A percentile compares a stretch with the other conserved stretches of the same genome.
Conservation (phyloP, 2,329 filamentous ascomycete genomes). For the Talaromyces sp. region DNA sequence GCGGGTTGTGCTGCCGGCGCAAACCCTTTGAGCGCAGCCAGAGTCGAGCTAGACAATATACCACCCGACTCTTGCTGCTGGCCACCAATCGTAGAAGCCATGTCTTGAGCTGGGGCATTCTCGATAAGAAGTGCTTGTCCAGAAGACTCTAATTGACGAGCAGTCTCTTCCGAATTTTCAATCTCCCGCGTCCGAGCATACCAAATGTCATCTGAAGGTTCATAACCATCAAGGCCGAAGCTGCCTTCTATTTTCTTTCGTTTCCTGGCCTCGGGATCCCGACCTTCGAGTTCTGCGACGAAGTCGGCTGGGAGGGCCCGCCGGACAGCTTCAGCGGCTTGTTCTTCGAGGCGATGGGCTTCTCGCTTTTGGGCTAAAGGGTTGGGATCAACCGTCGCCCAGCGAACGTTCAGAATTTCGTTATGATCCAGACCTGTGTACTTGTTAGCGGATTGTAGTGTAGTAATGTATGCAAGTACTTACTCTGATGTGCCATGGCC, state of each 20-base stretch:
- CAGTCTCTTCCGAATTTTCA: slow-evolving; percentile 57
- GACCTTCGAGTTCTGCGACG: slow-evolving; percentile 88
- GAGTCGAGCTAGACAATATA: slow-evolving; percentile 77
- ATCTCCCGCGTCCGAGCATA: slow-evolving; percentile 74
- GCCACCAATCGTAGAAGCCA: slow-evolving; percentile 21
- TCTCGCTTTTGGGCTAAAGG: slow-evolving; percentile 92
- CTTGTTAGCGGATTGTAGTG: not conserved
- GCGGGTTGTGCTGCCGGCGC: slow-evolving; percentile 47
- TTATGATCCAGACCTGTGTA: slow-evolving; percentile 68
- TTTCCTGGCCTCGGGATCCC: slow-evolving; percentile 82
- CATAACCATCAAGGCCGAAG: slow-evolving; percentile 86
- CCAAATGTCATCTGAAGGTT: slow-evolving; percentile 91
- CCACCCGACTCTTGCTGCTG: slow-evolving; percentile 56
- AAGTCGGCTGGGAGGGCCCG: slow-evolving; percentile 84
- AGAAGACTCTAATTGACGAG: slow-evolving; percentile 47
- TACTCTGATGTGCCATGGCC: slow-evolving; percentile 85
- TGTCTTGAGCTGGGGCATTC: slow-evolving; percentile 36
- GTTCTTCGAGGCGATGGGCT: slow-evolving; percentile 83
- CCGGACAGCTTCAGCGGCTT: slow-evolving; percentile 90
- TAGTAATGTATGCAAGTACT: not conserved
- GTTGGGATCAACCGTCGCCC: slow-evolving; percentile 96
- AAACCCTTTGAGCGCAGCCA: slow-evolving; percentile 69
- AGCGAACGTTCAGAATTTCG: slow-evolving; percentile 91
- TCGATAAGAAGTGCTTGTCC: slow-evolving; percentile 48
- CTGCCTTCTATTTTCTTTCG: slow-evolving; percentile 82